phyloP scores from a whole-genome alignment of 2,329 filamentous ascomycete species.

The Penicillium sp. region DNA sequence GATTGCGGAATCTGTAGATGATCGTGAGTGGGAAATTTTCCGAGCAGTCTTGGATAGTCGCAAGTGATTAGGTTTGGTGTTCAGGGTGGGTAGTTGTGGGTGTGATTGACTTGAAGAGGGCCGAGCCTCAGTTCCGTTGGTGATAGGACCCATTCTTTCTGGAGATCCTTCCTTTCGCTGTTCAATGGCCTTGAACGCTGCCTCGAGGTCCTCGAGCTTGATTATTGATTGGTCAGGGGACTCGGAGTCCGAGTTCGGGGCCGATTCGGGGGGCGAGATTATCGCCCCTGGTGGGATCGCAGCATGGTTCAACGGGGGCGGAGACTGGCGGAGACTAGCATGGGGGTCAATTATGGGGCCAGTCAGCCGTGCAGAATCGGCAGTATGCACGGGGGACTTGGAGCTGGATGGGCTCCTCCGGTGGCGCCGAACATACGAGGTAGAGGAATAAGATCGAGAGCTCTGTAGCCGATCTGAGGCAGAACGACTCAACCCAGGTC shows the following conservation, averaged over 20 bases:
- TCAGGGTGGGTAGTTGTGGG: not conserved
- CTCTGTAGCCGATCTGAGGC: conserved; percentile 46
- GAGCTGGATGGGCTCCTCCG: conserved; percentile 57
- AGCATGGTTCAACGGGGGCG: conserved; percentile 74
- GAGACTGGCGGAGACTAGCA: conserved; percentile 75
- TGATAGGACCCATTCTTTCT: conserved; percentile 23
- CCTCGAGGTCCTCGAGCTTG: conserved; percentile 68
- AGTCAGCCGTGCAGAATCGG: conserved; percentile 22
- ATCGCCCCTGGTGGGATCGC: conserved; percentile 80
- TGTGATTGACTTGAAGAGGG: conserved; percentile 32
- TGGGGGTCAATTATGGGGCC: conserved; percentile 41
- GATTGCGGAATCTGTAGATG: conserved; percentile 58
- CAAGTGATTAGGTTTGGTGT: conserved; percentile 24
- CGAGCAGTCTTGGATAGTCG: conserved; percentile 56
- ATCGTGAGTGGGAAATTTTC: conserved; percentile 63
- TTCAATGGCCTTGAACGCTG: conserved; percentile 78
- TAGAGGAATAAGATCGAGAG: conserved; percentile 59
- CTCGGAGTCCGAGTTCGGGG: conserved; percentile 75
- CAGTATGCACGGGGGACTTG: conserved; percentile 27
- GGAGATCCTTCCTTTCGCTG: conserved; percentile 30
- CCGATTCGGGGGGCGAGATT: conserved; percentile 88
- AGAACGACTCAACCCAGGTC: conserved; percentile 20
- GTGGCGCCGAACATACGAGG: conserved; percentile 62
- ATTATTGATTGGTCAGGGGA: conserved; percentile 41
- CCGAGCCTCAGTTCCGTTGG: conserved; percentile 11